Conservation (phyloP, 2,329 filamentous ascomycete species). For the Venturia asperata region DNA sequence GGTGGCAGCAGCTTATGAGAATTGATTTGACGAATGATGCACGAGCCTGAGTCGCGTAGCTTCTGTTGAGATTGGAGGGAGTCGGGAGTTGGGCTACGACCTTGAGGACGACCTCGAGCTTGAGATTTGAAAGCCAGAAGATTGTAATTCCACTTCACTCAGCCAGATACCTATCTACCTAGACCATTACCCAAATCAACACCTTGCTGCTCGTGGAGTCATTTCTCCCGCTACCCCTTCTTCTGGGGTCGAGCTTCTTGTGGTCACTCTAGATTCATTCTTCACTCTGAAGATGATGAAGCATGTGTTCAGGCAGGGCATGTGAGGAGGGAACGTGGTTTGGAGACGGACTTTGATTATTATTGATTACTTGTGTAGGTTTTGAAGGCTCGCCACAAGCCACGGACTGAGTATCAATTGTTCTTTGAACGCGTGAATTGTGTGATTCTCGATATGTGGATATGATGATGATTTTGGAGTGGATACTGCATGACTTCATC, state of each 20-base stretch:
- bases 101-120: neutral
- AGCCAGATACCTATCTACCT: neutral
- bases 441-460: too few species aligned
- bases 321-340: too few species aligned
- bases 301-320: too few species aligned
- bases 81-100: neutral
- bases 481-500: conserved; percentile 1
- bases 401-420: too few species aligned
- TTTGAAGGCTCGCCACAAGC: too few species aligned
- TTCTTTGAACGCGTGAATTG: too few species aligned
- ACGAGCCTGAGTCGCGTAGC: neutral
- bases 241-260: too few species aligned
- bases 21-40: neutral
- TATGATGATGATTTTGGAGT: too few species aligned
- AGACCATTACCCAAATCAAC: neutral
- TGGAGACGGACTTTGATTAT: too few species aligned
- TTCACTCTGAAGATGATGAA: too few species aligned
- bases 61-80: conserved; percentile 1
- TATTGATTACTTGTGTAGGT: too few species aligned
- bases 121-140: neutral
- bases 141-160: neutral
- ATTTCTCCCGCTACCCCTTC: neutral
- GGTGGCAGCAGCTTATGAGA: conserved; percentile 14
- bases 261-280: too few species aligned
- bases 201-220: neutral